Evolutionary conservation across 164 flowering plant genomes (phyloP), one percentile per base, ranked within the genome.

Genomic region (Pachysandra terminalis): DNA sequence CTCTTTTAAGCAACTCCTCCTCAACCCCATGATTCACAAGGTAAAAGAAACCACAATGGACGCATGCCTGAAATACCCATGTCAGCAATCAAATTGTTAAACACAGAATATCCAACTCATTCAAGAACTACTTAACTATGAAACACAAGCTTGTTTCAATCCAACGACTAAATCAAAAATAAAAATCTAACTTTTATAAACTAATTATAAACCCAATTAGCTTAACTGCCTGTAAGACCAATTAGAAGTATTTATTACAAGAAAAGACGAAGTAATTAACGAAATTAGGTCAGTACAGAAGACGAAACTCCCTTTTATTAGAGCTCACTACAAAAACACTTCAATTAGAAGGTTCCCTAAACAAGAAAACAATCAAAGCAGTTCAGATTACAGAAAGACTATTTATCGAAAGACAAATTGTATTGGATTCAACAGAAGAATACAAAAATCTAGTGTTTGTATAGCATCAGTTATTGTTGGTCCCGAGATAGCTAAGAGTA

Each of bases 21-120:
- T 82, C 87, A 65, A 94, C 81, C 4, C 96, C 98, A 78, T 91
- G 96, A 74, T 94, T 91, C 63, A 85, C 77, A 16, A 94, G 65
- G 81, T 91, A 94, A 68, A 94, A 94, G 84, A 94, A 94, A 14
- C 98, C 98, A 59, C 37, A 71, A 1, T 90, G 87, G 23, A 77
- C 63, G 68, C 97, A 94, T 23, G 90, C 98, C 98, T 94, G 78
- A 40, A 63, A 28, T 27, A 54, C 55, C 26, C 35, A 41, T 24
- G 24, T 22, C n/a, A 9, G 16, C 25, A 22, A 37, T 25, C 4
- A 14, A 40, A 61, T 24, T 21, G 5, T 23, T 17, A 23, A 19
- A 4, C 25, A 23, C 19, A 57, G 28, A 26, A 7, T 14, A n/a
- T n/a, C 6, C 32, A 51, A 25, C 5, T 19, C 8, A 21, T 16